Base-by-base conservation (phyloP, 768 basidiomycete species). In the Tylopilus felleus region DNA sequence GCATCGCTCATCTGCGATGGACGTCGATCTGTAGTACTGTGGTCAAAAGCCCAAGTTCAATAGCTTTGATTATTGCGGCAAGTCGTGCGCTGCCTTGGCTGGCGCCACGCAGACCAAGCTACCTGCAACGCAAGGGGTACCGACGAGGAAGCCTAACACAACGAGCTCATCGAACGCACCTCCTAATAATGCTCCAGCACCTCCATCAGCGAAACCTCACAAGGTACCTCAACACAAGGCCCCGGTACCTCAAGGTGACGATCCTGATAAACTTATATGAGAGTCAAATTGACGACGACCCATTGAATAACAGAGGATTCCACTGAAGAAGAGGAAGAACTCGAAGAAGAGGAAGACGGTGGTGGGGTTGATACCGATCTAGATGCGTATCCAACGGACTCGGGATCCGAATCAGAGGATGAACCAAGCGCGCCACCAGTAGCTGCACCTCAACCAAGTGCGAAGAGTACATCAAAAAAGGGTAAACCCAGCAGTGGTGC, bases 1-100 rank as follows among this genome's bases (percentile, higher is more conserved):
- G 19, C 22, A n/a, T 25, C 49, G 44, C 50, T 60, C 52, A 66
- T 58, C 49, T 53, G 54, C 47, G 56, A 65, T 59, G 65, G 49
- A 19, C 45, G 62, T 49, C 65, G 64, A 66, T 65, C 60, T 57
- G 23, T 43, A 71, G 69, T 33, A 69, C 33, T 86, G 85, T 65
- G 78, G 81, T 58, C 78, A 80, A 70, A 84, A 81, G 58, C 81
- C 82, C 12, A 86, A 83, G 68, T 82, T 77, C 71, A 77, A 73
- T 52, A 74, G 74, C 59, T 81, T 80, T 61, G 79, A 84, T 49
- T 86, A 76, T 65, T 86, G 85, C 55, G 79, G 83, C 42, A 85
- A 83, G 75, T 79, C 77, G 38, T 86, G 85, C 63, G 84, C 83
- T 10, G 71, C 77, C 1, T 60, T 72, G n/a, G 82, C 81, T 5